Evolutionary conservation across 2,329 filamentous ascomycete species (phyloP).

Genomic region (Madurella mycetomatis): DNA sequence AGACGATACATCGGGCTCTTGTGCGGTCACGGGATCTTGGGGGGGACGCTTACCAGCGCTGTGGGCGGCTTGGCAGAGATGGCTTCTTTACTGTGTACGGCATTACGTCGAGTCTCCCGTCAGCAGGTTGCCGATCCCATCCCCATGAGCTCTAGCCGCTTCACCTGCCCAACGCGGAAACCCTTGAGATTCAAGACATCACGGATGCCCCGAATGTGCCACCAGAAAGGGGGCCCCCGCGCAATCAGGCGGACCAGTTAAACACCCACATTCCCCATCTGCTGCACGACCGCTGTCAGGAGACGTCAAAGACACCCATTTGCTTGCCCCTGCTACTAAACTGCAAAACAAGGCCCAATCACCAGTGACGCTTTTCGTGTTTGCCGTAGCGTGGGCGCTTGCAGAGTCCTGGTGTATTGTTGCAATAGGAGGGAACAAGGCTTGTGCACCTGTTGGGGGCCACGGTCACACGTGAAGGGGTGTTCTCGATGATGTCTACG

Average conservation of each 20-base stretch:
- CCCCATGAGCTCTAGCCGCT: not conserved
- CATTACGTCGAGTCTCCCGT: no score
- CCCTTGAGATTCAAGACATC: not conserved
- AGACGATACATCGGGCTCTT: no score
- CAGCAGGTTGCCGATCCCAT: no score
- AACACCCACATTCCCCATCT: not conserved
- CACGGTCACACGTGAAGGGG: no score
- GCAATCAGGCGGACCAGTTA: not conserved
- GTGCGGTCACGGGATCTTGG: not conserved
- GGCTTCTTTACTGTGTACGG: not conserved
- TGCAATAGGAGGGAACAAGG: no score
- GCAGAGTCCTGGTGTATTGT: no score
- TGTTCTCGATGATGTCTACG: no score
- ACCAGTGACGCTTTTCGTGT: constrained; percentile 1
- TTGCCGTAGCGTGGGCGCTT: constrained; percentile 21
- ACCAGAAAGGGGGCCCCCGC: not conserved
- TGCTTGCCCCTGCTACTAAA: not conserved
- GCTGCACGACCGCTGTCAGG: not conserved
- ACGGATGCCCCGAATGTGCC: not conserved
- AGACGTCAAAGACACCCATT: not conserved
- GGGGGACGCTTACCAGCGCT: not conserved
- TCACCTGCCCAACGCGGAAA: constrained; percentile 16
- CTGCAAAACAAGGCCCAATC: constrained; percentile 8
- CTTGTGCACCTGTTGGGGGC: no score
- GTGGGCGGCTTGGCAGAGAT: not conserved